These are phyloP conservation scores for Ogataea hybrid DNA, from an alignment of 1,139 yeast species.

Conservation along the genomic window DNA sequence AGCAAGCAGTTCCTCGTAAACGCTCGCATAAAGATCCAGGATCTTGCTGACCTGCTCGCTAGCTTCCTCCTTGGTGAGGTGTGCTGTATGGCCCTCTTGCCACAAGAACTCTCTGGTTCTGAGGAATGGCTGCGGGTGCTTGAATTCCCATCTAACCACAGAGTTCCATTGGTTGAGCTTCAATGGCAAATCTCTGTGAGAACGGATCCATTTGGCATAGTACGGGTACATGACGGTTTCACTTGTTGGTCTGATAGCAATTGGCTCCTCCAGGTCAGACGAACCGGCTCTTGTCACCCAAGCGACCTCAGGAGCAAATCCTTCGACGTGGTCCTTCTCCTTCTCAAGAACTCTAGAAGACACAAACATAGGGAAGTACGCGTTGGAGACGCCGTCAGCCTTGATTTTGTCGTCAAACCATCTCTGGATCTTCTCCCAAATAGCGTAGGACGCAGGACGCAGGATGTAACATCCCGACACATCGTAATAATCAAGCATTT, in stretches of 20 bases:
- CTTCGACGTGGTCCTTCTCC: constrained; percentile 98
- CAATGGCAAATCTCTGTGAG: constrained; percentile 96
- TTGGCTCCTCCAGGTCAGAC: constrained; percentile 94
- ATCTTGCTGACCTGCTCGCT: constrained; percentile 81
- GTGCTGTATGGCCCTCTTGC: constrained; percentile 99
- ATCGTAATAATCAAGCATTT: constrained; percentile 97
- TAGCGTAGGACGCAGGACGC: constrained; percentile 91
- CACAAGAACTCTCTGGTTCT: constrained; percentile 99
- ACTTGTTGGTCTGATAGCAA: constrained; percentile 98
- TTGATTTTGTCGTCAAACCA: constrained; percentile 83
- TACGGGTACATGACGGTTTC: constrained; percentile 99
- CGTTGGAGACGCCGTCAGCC: constrained; percentile 85
- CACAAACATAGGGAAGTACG: constrained; percentile 99
- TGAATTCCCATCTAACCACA: constrained; percentile 99
- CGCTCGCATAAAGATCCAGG: constrained; percentile 78
- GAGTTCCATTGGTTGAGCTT: constrained; percentile 99
- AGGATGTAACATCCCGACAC: constrained; percentile 98
- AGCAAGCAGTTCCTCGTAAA: constrained; percentile 90
- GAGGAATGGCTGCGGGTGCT: constrained; percentile 98
- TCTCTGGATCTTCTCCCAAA: constrained; percentile 93
- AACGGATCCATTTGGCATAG: constrained; percentile 98
- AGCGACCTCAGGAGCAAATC: constrained; percentile 99
- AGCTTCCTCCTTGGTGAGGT: constrained; percentile 78
- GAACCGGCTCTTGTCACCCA: constrained; percentile 98
- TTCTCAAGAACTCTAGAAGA: constrained; percentile 88